Evolutionary conservation across 1,284 basidiomycete species (phyloP), one percentile per base, ranked within the genome.

Genomic region (Ceratobasidium sp.): DNA sequence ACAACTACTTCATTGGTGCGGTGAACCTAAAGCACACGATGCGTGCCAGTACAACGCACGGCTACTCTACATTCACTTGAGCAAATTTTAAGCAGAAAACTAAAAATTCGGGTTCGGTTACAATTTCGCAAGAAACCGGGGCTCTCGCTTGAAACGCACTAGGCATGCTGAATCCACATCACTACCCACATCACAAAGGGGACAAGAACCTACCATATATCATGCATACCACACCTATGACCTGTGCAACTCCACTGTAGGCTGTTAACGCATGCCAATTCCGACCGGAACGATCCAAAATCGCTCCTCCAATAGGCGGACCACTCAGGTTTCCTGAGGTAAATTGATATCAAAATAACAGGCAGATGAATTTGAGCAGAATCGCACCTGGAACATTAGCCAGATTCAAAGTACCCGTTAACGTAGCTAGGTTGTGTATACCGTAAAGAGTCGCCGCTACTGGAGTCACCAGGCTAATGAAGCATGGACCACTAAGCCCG

Each of bases 121-220:
- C 15, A 65, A 40, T 65, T 22, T 65, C 3, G 19, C 62, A 25
- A 44, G 43, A 8, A 65, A 44, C n/a, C 62, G 15, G 13, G 62
- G 62, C 79, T 4, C 82, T 80, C 0, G 74, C 71, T 4, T 82
- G 80, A 61, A 40, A 80, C 44, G 78, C 78, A 0, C 78, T 78
- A 7, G n/a, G n/a, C n/a, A n/a, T n/a, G n/a, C n/a, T n/a, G n/a
- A n/a, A n/a, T n/a, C n/a, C n/a, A n/a, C n/a, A n/a, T n/a, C n/a
- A n/a, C n/a, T n/a, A n/a, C n/a, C n/a, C n/a, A n/a, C n/a, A n/a
- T n/a, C n/a, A n/a, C n/a, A n/a, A n/a, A n/a, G 22, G 22, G 22
- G n/a, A n/a, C 13, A 54, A 8, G 2, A 17, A 6, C 75, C 59
- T 64, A 69, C 73, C 77, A 44, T 78, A 78, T 25, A 78, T 37